Evolutionary conservation across 352 stramenopile genomes (phyloP), one percentile per base, ranked within the genome.

Genomic region (Phytopythium aichiense): DNA sequence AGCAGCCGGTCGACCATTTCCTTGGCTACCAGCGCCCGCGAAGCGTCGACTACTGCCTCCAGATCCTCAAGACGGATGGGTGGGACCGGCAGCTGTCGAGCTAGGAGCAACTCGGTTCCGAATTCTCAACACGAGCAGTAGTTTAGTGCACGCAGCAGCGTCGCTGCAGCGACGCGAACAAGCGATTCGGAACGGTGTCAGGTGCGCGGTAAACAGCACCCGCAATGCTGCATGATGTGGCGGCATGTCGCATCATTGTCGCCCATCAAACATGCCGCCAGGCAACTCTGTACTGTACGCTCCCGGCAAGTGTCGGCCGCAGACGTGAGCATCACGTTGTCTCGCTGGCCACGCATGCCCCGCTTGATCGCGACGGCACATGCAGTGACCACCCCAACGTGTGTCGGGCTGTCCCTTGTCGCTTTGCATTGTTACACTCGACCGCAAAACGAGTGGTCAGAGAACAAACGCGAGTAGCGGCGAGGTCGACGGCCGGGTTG

Each of bases 1-100:
- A 77, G 48, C 58, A 59, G n/a, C 51, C 61, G 13, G 40, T 58
- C 7, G 75, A 89, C 52, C 77, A 81, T 28, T 87, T 88, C 22
- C 70, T 90, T 30, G 76, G 69, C 31, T 93, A 90, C 60, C 80
- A 90, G 49, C 72, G 76, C 48, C 79, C 77, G 33, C 79, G 66
- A 25, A 89, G 77, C 51, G 72, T 79, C 43, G 74, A 76, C 54
- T 83, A 85, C 51, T 76, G 67, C 13, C 78, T 93, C 3, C 69
- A 93, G 57, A 49, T 61, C n/a, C 66, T 93, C 42, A 73, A 76
- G 59, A 66, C 69, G 22, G 63, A 64, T 38, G 66, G 73, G 2
- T 90, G 81, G 81, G 65, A 68, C 43, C 61, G 61, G 25, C 55
- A 66, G 9, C 43, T 70, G 43, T 69, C 61, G n/a, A 71, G 63